Conservation (phyloP, 352 stramenopile genomes). For the Blastocystis hominis region DNA sequence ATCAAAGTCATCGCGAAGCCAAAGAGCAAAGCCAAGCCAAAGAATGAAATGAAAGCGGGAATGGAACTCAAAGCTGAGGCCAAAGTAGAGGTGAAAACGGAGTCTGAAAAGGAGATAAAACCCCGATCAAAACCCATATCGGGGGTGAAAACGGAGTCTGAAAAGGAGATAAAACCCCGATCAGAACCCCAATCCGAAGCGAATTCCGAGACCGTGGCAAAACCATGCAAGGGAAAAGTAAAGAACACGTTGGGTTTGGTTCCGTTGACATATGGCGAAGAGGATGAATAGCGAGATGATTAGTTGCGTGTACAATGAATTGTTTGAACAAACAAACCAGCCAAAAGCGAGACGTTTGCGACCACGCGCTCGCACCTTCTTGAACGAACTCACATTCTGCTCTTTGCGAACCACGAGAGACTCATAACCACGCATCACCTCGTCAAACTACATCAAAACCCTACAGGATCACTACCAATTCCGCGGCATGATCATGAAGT, state of each 20-base stretch:
- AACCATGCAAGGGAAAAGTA: neutral
- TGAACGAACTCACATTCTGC: conserved; percentile 73
- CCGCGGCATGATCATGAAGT: conserved; percentile 69
- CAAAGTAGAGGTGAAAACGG: neutral
- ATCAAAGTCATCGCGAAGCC: neutral
- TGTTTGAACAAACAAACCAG: conserved; percentile 61
- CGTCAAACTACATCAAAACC: conserved; percentile 68
- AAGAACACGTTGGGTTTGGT: conserved; percentile 27
- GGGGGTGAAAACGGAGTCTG: neutral
- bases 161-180: neutral
- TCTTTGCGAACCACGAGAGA: conserved; percentile 67
- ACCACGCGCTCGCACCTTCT: conserved; percentile 73
- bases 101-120: neutral
- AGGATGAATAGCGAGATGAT: neutral
- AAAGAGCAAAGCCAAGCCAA: neutral
- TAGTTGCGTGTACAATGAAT: neutral
- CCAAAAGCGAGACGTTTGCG: conserved; percentile 80
- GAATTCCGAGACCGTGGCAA: neutral
- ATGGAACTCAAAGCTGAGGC: too few species aligned
- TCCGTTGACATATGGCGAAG: neutral
- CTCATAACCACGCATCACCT: conserved; percentile 76
- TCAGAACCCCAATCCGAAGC: neutral
- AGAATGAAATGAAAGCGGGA: neutral
- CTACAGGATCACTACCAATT: neutral
- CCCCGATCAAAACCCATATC: neutral